These are phyloP conservation scores for Scutellaria galericulata DNA, from an alignment of 257 asterid species.

Conservation along the genomic window DNA sequence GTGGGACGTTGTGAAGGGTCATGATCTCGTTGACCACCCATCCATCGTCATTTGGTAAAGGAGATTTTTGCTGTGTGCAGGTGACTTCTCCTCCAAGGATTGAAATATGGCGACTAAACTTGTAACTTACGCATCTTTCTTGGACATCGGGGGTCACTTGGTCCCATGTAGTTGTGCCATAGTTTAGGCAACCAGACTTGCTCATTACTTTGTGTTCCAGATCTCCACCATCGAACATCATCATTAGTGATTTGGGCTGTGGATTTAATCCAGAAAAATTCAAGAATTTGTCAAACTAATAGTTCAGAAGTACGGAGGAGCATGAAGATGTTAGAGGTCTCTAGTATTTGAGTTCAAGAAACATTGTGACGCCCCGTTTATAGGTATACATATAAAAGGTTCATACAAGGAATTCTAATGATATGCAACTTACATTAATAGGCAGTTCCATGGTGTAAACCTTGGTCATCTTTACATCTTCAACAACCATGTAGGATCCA, in stretches of 20 bases:
- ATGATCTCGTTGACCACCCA: slow-evolving; percentile 71
- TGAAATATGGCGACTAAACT: slow-evolving; percentile 67
- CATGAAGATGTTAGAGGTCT: neutral
- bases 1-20: slow-evolving; percentile 74
- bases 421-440: slow-evolving; percentile 47
- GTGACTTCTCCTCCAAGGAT: slow-evolving; percentile 84
- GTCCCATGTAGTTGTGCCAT: slow-evolving; percentile 69
- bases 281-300: neutral
- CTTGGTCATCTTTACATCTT: slow-evolving; percentile 66
- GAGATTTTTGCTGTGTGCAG: slow-evolving; percentile 66
- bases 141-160: slow-evolving; percentile 38
- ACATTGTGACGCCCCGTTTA: too few relatives aligned
- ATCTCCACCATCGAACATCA: slow-evolving; percentile 81
- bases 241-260: slow-evolving; percentile 67
- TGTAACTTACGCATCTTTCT: slow-evolving; percentile 72
- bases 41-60: slow-evolving; percentile 50
- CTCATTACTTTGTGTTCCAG: slow-evolving; percentile 78
- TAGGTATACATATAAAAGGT: too few relatives aligned
- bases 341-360: too few relatives aligned
- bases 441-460: slow-evolving; percentile 68
- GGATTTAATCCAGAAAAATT: slow-evolving; percentile 24
- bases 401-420: neutral
- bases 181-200: slow-evolving; percentile 79
- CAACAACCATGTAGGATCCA: slow-evolving; percentile 51
- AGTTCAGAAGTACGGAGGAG: neutral